Conservation (phyloP, 768 basidiomycete genomes). For the Paxillus ammoniavirescens region DNA sequence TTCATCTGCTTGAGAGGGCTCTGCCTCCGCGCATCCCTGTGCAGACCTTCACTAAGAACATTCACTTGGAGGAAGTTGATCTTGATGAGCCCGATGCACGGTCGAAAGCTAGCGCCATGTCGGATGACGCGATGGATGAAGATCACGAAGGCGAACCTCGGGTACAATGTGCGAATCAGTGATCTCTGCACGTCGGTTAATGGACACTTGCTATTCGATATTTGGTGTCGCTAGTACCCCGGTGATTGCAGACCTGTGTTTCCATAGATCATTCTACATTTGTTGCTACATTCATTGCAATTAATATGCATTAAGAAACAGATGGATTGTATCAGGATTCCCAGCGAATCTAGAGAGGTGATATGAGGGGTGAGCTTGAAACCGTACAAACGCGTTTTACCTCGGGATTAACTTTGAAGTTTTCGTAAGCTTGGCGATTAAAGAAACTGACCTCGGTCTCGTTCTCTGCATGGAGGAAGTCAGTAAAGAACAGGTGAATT, state of each 20-base stretch:
- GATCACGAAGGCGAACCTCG: constrained; percentile 83
- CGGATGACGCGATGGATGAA: constrained; percentile 90
- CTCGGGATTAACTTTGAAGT: constrained; percentile 81
- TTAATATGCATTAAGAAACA: constrained; percentile 24
- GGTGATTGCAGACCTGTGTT: constrained; percentile 16
- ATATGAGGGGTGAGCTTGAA: background rate
- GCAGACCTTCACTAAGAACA: constrained; percentile 63
- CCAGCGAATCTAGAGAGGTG: constrained; percentile 26
- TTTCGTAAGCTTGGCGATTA: constrained; percentile 69
- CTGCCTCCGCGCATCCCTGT: constrained; percentile 75
- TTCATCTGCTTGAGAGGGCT: constrained; percentile 77
- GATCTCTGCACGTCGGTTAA: constrained; percentile 18
- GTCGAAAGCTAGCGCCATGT: constrained; percentile 44
- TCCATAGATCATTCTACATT: constrained; percentile 29
- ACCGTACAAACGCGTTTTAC: constrained; percentile 36
- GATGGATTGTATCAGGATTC: constrained; percentile 14
- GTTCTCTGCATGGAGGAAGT: constrained; percentile 59
- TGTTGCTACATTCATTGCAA: constrained; percentile 29
- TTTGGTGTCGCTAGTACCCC: constrained; percentile 21
- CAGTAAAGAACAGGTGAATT: background rate
- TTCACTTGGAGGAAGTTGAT: constrained; percentile 79
- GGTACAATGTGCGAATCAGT: constrained; percentile 96
- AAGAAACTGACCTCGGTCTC: constrained; percentile 96
- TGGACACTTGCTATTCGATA: constrained; percentile 18
- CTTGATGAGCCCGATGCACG: constrained; percentile 74